Base-by-base conservation (phyloP, 2,329 filamentous ascomycete species). In the Clarireedia homoeocarpa region DNA sequence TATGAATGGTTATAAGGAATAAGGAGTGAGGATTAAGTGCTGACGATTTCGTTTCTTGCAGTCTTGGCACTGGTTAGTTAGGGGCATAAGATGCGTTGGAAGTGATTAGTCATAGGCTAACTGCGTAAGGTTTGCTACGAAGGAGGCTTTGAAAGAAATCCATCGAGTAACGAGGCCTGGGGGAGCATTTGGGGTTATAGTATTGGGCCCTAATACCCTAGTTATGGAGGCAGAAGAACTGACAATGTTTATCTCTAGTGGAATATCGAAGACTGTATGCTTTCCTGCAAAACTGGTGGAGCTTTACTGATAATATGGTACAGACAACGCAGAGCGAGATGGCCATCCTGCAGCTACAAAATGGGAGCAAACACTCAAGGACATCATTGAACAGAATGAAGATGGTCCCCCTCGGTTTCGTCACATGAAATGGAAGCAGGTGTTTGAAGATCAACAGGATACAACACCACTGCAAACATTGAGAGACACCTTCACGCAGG, bases 181-280 rank as follows among this genome's bases (percentile, higher is more conserved):
- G 6, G 79, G 79, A 6, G 74, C 75, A 27, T 73, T 90, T 27
- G 86, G 82, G 14, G 70, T 88, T 68, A 83, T 90, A 53, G 53
- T 55, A 51, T 45, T 38, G 44, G 10, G 6, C 10, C 15, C 20
- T 12, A 12, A 26, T 23, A 12, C 26, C 14, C 24, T 50, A 17
- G 17, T 17, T 38, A 17, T n/a, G 17, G 20, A 24, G 1, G 14
- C 4, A 46, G 10, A 26, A 45, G 44, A 12, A 6, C 53, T 55
- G 44, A 55, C 20, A 50, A 34, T 36, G 44, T 12, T 5, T 44
- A 15, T 15, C 42, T 38, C 5, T 45, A 55, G 53, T 90, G 87
- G 86, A 89, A 89, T 63, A 74, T 85, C 58, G 85, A 89, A 67
- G 83, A 87, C 61, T 88, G 84, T 85, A 71, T 65, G 77, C 72